These are phyloP conservation scores for Exophiala lecanii-corni DNA, from an alignment of 2,329 filamentous ascomycete species.

Conservation along the genomic window DNA sequence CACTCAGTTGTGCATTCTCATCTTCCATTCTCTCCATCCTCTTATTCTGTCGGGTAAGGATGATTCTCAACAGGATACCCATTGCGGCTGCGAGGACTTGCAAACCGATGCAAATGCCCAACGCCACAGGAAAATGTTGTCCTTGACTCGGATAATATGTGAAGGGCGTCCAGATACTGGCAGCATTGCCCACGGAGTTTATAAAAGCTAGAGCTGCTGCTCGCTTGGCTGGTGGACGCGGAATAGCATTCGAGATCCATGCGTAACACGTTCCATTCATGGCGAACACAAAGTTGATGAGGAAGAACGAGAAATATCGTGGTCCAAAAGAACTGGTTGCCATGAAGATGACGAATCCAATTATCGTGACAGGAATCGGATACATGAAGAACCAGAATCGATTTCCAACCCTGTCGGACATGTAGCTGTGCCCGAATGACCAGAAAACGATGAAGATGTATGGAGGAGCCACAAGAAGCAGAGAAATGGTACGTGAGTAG, in stretches of 20 bases:
- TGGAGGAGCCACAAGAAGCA: conserved; percentile 50
- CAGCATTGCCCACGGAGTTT: conserved; percentile 51
- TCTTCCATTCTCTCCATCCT: conserved; percentile 49
- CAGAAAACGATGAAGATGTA: conserved; percentile 52
- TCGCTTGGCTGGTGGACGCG: conserved; percentile 51
- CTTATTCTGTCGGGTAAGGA: conserved; percentile 45
- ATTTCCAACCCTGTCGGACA: conserved; percentile 42
- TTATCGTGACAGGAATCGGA: conserved; percentile 48
- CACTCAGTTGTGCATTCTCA: conserved; percentile 41
- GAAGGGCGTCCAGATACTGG: conserved; percentile 50
- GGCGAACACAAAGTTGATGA: conserved; percentile 54
- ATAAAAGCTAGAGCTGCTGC: conserved; percentile 53
- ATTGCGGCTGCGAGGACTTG: conserved; percentile 34
- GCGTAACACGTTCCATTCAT: conserved; percentile 48
- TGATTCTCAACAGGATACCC: conserved; percentile 36
- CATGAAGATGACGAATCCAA: conserved; percentile 54
- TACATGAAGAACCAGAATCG: conserved; percentile 53
- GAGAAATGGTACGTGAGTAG: conserved; percentile 42
- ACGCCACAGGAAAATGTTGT: conserved; percentile 5
- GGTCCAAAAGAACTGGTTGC: conserved; percentile 47
- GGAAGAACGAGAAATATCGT: conserved; percentile 53
- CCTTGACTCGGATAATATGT: conserved; percentile 40
- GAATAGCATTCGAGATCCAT: conserved; percentile 49
- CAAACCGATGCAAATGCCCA: conserved; percentile 22
- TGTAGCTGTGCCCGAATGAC: conserved; percentile 41